phyloP scores from a whole-genome alignment of 75 land plant genomes.

The Sequoiadendron giganteum region DNA sequence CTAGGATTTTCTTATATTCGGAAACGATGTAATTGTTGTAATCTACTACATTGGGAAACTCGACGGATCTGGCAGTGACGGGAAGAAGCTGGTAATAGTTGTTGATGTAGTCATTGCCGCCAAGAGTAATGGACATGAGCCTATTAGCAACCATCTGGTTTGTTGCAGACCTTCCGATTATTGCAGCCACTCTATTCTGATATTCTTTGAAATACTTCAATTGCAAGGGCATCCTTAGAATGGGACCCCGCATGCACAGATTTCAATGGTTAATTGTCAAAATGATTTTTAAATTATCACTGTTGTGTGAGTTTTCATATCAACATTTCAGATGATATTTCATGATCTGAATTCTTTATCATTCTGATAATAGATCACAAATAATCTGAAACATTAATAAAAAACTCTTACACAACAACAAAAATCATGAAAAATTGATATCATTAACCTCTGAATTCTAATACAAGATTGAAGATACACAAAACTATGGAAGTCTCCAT shows the following conservation, averaged over 20 bases:
- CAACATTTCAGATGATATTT: too few species aligned
- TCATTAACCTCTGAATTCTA: too few species aligned
- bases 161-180: slow-evolving; percentile 36
- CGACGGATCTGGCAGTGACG: slow-evolving; percentile 37
- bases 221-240: slow-evolving; percentile 47
- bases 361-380: too few species aligned
- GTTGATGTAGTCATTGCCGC: slow-evolving; percentile 79
- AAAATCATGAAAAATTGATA: too few species aligned
- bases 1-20: slow-evolving; percentile 40
- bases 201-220: slow-evolving; percentile 51
- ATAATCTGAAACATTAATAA: too few species aligned
- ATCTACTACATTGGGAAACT: slow-evolving; percentile 43
- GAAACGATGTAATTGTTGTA: slow-evolving; percentile 36
- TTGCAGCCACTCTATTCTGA: slow-evolving; percentile 31
- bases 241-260: slow-evolving; percentile 35
- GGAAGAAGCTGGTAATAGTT: slow-evolving; percentile 80
- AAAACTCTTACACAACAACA: too few species aligned
- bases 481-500: too few species aligned
- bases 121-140: slow-evolving; percentile 42
- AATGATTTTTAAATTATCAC: too few species aligned
- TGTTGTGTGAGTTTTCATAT: too few species aligned
- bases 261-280: too few species aligned
- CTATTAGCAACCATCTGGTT: slow-evolving; percentile 30
- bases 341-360: too few species aligned
- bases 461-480: too few species aligned